phyloP scores from a whole-genome alignment of 176 grass and related monocot genomes.

The Tillandsia leiboldiana region DNA sequence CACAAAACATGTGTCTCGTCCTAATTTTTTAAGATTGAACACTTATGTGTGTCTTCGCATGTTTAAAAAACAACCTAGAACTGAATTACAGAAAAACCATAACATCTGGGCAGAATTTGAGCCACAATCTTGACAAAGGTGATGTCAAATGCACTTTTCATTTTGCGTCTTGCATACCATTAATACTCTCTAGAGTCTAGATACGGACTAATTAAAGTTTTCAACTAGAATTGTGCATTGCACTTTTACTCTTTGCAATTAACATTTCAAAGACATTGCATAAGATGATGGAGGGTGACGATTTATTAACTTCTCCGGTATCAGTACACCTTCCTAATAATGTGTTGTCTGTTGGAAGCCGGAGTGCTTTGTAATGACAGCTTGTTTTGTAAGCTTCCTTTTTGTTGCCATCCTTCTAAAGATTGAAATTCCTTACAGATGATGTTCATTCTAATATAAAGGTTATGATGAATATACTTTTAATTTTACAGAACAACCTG shows the following conservation, averaged over 20 bases:
- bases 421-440: neutral
- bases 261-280: no score
- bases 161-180: neutral
- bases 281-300: no score
- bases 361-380: no score
- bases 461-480: neutral
- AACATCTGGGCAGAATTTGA: neutral
- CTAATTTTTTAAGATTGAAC: no score
- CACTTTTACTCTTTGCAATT: no score
- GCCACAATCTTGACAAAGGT: neutral
- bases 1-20: no score
- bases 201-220: no score
- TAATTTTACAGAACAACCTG: slow-evolving; percentile 85
- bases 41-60: no score
- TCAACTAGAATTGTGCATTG: no score
- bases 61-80: no score
- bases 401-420: neutral
- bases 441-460: neutral
- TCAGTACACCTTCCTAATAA: neutral
- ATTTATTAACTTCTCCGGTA: no score
- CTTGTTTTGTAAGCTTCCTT: neutral
- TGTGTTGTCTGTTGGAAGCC: neutral
- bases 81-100: no score
- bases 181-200: neutral
- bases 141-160: neutral